A percentile compares a stretch with the other conserved stretches of the same genome.
phyloP scores from a whole-genome alignment of 768 basidiomycete genomes.

The Serendipita sp. region DNA sequence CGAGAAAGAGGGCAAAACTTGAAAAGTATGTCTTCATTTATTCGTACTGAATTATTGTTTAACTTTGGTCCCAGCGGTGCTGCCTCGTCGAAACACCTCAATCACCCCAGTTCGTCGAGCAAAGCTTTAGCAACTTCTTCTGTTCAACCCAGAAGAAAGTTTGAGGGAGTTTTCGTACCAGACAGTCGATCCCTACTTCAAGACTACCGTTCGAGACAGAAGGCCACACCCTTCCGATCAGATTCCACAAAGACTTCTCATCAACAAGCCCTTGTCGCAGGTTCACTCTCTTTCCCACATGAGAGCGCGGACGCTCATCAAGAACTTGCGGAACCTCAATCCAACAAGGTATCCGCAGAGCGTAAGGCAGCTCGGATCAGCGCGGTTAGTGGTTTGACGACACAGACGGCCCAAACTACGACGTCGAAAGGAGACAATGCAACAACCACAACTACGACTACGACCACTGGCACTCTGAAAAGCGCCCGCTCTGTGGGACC shows the following conservation, averaged over 20 bases:
- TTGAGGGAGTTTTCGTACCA: background rate
- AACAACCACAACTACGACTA: constrained; percentile 5
- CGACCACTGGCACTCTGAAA: background rate
- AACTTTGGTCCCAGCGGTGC: no score
- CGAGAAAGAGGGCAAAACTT: no score
- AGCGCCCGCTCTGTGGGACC: constrained; percentile 6
- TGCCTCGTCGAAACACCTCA: no score
- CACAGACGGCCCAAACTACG: background rate
- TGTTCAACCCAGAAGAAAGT: background rate
- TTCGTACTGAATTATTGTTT: no score
- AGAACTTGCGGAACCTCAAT: no score
- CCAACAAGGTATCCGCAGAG: background rate
- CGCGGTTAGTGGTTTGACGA: background rate
- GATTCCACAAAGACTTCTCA: no score
- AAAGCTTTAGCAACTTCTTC: no score
- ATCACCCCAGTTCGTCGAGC: no score
- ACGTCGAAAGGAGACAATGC: background rate
- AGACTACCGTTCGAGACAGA: background rate
- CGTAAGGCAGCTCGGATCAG: background rate
- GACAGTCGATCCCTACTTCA: background rate
- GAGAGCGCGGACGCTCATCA: background rate
- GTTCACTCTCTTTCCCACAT: no score
- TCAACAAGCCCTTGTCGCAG: no score
- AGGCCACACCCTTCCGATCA: no score
- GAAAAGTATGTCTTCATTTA: no score